Base-by-base conservation (phyloP, 345 rosid genomes). In the Litchi chinensis region DNA sequence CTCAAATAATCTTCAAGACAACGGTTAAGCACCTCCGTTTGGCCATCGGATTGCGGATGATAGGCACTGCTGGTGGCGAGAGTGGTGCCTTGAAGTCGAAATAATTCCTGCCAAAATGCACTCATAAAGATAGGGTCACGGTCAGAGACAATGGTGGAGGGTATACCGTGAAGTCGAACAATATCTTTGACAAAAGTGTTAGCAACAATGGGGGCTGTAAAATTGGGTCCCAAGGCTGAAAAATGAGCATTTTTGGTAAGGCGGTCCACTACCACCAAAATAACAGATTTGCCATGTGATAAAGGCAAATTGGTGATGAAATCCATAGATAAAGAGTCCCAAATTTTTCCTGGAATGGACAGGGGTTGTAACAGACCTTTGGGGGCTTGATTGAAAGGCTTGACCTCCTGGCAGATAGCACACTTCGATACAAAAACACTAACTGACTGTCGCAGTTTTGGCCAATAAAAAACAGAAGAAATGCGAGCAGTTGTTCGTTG, bases 181-280 rank as follows among this genome's bases (percentile, higher is more conserved):
- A 62, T 24, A 4, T 19, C 10, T 8, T 62, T 5, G 5, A n/a
- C 8, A 62, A 62, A 62, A 8, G 13, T 0, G 10, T 2, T 5
- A 21, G 26, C 65, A 6, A 62, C 26, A 8, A 3, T n/a, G 0
- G 0, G 1, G 13, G 32, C 65, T 4, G 65, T 4, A 9, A 4
- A 62, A n/a, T 3, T 3, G 3, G 1, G 22, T 7, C 0, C 3
- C 0, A 62, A 10, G 2, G 65, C 1, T 0, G 10, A 8, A 0
- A 62, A 62, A 22, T 62, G 65, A 0, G 26, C 24, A 21, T 21
- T 10, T n/a, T 62, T 22, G 28, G 2, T 62, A 6, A 62, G 26
- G 4, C 26, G 65, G 24, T 62, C 65, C 8, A 62, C 65, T 4
- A 62, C 50, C 3, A 44, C 50, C 50, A 44, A 6, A 6, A 44